Evolutionary conservation across 768 basidiomycete genomes (phyloP).

Genomic region (Suillus discolor): DNA sequence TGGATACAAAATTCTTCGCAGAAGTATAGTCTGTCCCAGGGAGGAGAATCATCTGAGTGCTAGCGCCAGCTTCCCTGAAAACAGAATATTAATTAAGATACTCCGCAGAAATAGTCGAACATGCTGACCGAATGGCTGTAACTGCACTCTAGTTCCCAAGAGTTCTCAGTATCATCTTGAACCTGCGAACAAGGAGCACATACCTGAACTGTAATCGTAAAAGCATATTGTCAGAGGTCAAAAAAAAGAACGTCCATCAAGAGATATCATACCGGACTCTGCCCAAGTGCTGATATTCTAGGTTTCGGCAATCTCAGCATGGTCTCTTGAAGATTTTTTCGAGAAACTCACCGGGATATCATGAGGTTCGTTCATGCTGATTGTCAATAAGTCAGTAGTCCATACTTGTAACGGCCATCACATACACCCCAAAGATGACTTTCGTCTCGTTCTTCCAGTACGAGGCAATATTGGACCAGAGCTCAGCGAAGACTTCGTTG

Average conservation of each 20-base stretch:
- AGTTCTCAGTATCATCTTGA: neutral
- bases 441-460: slow-evolving; percentile 45
- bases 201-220: slow-evolving; percentile 4
- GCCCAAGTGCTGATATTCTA: slow-evolving; percentile 50
- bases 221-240: neutral
- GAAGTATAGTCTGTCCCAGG: slow-evolving; percentile 62
- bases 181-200: neutral
- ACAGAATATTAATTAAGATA: neutral
- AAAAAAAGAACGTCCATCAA: neutral
- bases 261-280: slow-evolving; percentile 21
- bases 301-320: neutral
- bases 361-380: slow-evolving; percentile 67
- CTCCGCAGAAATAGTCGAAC: slow-evolving; percentile 28
- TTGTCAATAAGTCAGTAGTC: slow-evolving; percentile 1
- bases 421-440: slow-evolving; percentile 53
- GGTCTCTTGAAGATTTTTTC: too few relatives aligned
- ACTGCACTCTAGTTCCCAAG: slow-evolving; percentile 55
- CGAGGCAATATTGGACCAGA: slow-evolving; percentile 56
- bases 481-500: slow-evolving; percentile 51
- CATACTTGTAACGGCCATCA: neutral
- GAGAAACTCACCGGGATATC: slow-evolving; percentile 42
- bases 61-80: slow-evolving; percentile 39
- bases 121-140: slow-evolving; percentile 59
- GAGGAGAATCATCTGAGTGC: slow-evolving; percentile 55
- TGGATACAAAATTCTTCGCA: slow-evolving; percentile 51